Percentiles rank a stretch among this genome's conserved stretches.
phyloP scores from a whole-genome alignment of 108 stramenopile species.

The Craspedostauros australis region DNA sequence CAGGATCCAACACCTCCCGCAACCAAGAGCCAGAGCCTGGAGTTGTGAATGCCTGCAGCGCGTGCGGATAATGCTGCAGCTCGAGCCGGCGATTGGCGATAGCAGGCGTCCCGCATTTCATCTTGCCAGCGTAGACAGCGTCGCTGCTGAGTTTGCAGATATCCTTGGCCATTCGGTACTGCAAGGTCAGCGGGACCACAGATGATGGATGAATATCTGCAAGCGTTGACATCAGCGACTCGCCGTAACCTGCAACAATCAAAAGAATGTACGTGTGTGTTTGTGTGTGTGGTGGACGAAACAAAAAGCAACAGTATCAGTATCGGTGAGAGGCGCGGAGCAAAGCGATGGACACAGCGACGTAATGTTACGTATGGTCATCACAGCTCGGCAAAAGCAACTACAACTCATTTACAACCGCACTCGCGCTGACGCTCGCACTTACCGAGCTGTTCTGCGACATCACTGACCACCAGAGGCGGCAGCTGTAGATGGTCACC shows the following conservation, averaged over 20 bases:
- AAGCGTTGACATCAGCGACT: slow-evolving; percentile 81
- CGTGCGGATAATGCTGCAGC: slow-evolving; percentile 33
- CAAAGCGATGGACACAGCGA: neutral
- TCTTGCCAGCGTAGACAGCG: slow-evolving; percentile 71
- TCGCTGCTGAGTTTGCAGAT: slow-evolving; percentile 89
- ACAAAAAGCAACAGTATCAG: no score
- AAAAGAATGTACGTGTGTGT: neutral
- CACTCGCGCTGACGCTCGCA: no score
- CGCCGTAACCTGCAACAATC: slow-evolving; percentile 69
- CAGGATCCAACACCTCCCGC: slow-evolving; percentile 44
- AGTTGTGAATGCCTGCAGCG: slow-evolving; percentile 8
- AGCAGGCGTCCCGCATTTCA: slow-evolving; percentile 82
- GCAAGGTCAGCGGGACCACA: slow-evolving; percentile 78
- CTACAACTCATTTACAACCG: neutral
- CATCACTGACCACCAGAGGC: slow-evolving; percentile 82
- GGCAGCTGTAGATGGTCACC: slow-evolving; percentile 98
- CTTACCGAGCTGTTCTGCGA: slow-evolving; percentile 79
- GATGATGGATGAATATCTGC: slow-evolving; percentile 80
- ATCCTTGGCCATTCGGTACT: slow-evolving; percentile 93
- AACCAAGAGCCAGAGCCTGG: slow-evolving; percentile 40
- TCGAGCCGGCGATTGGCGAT: slow-evolving; percentile 47
- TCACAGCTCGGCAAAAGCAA: neutral
- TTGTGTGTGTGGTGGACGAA: no score
- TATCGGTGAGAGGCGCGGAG: no score
- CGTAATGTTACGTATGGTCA: neutral